A percentile compares a stretch with the other conserved stretches of the same genome.
These are phyloP conservation scores for Begonia fuchsioides DNA, from an alignment of 306 rosid genomes.

Conservation along the genomic window DNA sequence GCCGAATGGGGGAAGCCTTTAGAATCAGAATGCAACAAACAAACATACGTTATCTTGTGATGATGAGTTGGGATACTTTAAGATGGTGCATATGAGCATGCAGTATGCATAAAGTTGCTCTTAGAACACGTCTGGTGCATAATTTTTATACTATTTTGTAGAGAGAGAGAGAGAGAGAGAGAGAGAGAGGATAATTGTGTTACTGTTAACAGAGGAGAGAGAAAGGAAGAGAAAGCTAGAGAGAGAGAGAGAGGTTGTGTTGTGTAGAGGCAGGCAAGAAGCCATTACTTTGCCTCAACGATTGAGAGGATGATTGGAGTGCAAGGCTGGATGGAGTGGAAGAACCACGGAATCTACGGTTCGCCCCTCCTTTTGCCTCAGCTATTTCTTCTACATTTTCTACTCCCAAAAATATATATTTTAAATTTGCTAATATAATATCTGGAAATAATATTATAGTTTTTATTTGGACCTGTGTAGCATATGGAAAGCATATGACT, in stretches of 20 bases:
- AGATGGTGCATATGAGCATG: slow-evolving; percentile 9
- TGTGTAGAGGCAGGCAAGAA: slow-evolving; percentile 17
- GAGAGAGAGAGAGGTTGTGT: slow-evolving; percentile 3
- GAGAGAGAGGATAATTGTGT: slow-evolving; percentile 2
- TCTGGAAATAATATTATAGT: too few species aligned
- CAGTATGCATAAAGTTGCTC: not conserved
- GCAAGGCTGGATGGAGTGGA: slow-evolving; percentile 44
- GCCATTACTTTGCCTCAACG: slow-evolving; percentile 57
- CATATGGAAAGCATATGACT: too few species aligned
- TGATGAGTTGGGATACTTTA: slow-evolving; percentile 6
- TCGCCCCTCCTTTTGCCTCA: slow-evolving; percentile 18
- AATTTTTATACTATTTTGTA: too few species aligned
- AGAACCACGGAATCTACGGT: slow-evolving; percentile 74
- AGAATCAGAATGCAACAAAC: not conserved
- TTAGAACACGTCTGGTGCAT: slow-evolving; percentile 1
- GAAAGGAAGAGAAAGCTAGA: slow-evolving; percentile 5
- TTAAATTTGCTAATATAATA: too few species aligned
- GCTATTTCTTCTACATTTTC: too few species aligned
- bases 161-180: not conserved
- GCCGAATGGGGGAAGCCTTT: not conserved
- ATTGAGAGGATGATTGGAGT: slow-evolving; percentile 70
- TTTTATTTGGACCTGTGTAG: too few species aligned
- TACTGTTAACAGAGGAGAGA: not conserved
- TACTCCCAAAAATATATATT: too few species aligned
- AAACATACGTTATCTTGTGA: slow-evolving; percentile 12